These are phyloP conservation scores for Phlegmacium glaucopus DNA, from an alignment of 768 basidiomycete genomes.

Conservation along the genomic window DNA sequence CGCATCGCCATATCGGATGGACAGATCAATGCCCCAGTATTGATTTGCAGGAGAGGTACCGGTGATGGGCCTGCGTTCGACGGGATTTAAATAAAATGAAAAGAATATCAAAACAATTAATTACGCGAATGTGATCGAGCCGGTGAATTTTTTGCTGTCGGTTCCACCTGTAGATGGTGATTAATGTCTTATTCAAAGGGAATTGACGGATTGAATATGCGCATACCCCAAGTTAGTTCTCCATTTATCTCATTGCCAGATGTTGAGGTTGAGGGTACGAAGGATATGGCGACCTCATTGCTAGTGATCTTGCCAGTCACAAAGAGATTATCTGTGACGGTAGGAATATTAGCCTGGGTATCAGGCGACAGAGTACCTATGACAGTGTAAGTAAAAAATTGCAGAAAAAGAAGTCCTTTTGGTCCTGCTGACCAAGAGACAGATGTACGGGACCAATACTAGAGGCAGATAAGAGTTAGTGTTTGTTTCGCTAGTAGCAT, in stretches of 20 bases:
- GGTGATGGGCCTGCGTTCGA: slow-evolving; percentile 37
- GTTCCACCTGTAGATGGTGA: slow-evolving; percentile 25
- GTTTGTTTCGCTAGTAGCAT: not conserved
- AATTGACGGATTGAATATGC: not conserved
- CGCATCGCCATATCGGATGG: slow-evolving; percentile 41
- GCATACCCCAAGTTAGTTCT: slow-evolving; percentile 44
- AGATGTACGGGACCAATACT: slow-evolving; percentile 14
- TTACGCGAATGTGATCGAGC: slow-evolving; percentile 1
- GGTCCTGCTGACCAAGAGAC: slow-evolving; percentile 1
- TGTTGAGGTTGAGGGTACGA: slow-evolving; percentile 40
- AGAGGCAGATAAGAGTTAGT: not conserved
- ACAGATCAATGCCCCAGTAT: slow-evolving; percentile 60
- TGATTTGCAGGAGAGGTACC: slow-evolving; percentile 35
- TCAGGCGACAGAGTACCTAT: slow-evolving; percentile 12
- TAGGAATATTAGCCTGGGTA: slow-evolving; percentile 34
- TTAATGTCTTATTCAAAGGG: no score
- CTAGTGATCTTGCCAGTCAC: slow-evolving; percentile 33
- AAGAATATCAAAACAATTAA: not conserved
- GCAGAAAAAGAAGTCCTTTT: not conserved
- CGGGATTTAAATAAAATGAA: not conserved
- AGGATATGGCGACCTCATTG: slow-evolving; percentile 46
- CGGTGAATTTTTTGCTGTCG: slow-evolving; percentile 29
- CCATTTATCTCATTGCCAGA: slow-evolving; percentile 33
- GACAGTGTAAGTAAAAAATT: not conserved
- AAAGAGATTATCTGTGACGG: slow-evolving; percentile 55